Conservation (phyloP, 768 basidiomycete genomes). For the Tricholoma flavovirens region DNA sequence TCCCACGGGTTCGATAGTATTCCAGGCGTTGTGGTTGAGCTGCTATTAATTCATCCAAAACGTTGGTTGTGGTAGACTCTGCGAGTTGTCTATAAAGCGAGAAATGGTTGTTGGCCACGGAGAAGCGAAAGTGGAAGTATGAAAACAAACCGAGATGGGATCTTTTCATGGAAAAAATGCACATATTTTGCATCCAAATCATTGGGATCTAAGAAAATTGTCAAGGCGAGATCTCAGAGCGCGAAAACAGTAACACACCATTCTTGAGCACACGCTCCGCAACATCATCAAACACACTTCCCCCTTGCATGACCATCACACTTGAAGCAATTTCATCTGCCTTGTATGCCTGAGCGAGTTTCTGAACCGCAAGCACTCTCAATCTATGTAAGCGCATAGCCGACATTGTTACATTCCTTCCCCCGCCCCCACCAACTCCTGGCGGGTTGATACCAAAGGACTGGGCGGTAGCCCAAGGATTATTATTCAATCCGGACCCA, state of each 20-base stretch:
- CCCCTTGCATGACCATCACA: slow-evolving; percentile 94
- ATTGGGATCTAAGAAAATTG: slow-evolving; percentile 49
- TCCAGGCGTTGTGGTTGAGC: slow-evolving; percentile 72
- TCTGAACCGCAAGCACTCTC: slow-evolving; percentile 78
- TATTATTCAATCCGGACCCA: slow-evolving; percentile 33
- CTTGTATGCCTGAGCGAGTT: slow-evolving; percentile 80
- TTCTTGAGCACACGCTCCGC: slow-evolving; percentile 78
- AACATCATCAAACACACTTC: slow-evolving; percentile 89
- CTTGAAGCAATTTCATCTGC: slow-evolving; percentile 88
- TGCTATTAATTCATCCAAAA: slow-evolving; percentile 75
- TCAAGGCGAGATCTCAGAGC: not conserved
- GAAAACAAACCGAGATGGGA: slow-evolving; percentile 68
- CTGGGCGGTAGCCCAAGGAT: slow-evolving; percentile 60
- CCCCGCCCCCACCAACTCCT: slow-evolving; percentile 44
- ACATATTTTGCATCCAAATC: slow-evolving; percentile 83
- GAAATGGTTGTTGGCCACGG: slow-evolving; percentile 7
- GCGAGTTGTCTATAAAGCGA: slow-evolving; percentile 67
- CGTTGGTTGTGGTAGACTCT: slow-evolving; percentile 72
- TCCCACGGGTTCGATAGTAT: slow-evolving; percentile 84
- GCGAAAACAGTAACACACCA: slow-evolving; percentile 23
- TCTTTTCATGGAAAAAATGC: slow-evolving; percentile 93
- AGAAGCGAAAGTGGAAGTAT: not conserved
- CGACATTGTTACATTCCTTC: slow-evolving; percentile 78
- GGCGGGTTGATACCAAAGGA: slow-evolving; percentile 57
- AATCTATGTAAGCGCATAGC: slow-evolving; percentile 79